Evolutionary conservation across 129 eudicot species (phyloP), one percentile per base, ranked within the genome.

Genomic region (Dittrichia graveolens): DNA sequence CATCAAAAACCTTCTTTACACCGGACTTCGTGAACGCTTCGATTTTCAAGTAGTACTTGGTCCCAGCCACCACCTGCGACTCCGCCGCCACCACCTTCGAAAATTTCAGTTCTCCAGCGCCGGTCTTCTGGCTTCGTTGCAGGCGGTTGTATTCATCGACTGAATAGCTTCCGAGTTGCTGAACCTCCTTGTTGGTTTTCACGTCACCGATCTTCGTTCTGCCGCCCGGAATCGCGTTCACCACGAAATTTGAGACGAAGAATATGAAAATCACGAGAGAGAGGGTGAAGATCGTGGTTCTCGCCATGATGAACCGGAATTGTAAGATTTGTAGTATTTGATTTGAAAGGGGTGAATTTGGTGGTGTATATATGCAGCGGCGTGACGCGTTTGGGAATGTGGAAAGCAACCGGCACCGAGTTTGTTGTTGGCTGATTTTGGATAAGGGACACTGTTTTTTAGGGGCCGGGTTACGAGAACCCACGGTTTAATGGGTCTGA

Each of bases 51-150:
- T 84, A 89, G 61, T 89, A 89, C 42, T 89, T 89, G 5, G 79
- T 80, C 53, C 96, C 96, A 5, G 96, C 47, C 12, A 89, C 96
- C 42, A 89, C 92, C 73, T 89, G 96, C 37, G 49, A 52, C 83
- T 89, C 89, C 67, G 92, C 92, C 78, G 65, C 90, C 42, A 89
- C 83, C 47, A 89, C 96, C 59, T 72, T 42, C 31, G 63, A 48
- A 14, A 89, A 89, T 69, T 40, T 66, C 56, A 86, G 77, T 13
- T 57, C 53, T 44, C 69, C 79, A n/a, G 49, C 65, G 50, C 52
- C 58, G 38, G 54, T 39, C 3, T 60, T 68, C 38, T 37, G 39
- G 35, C 45, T 39, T 9, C 60, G 64, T 34, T 45, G 68, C 31
- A 16, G 31, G 3, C 38, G 78, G 47, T 86, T 89, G 85, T 81